These are phyloP conservation scores for Rhizopogon roseolus DNA, from an alignment of 768 basidiomycete species.

Conservation along the genomic window DNA sequence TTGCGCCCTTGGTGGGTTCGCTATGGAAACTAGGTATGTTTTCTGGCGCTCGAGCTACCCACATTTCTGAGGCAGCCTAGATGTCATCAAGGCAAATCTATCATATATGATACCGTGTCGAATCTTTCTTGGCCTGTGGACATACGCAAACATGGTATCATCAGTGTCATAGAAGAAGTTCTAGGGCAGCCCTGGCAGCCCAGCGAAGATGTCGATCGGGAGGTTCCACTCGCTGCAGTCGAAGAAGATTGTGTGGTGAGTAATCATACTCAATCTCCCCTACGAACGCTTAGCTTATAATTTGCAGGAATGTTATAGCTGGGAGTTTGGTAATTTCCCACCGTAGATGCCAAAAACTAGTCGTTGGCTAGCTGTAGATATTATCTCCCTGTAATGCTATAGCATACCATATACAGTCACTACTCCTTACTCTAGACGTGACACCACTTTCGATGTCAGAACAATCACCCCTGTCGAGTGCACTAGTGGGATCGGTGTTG, in stretches of 20 bases:
- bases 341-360: neutral
- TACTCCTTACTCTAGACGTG: no score
- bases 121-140: slow-evolving; percentile 83
- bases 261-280: neutral
- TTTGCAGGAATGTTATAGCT: slow-evolving; percentile 62
- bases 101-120: slow-evolving; percentile 89
- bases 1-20: slow-evolving; percentile 87
- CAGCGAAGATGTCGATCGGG: slow-evolving; percentile 52
- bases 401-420: no score
- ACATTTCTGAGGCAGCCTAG: slow-evolving; percentile 23
- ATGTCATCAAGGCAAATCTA: slow-evolving; percentile 83
- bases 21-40: slow-evolving; percentile 69
- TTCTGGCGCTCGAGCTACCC: neutral
- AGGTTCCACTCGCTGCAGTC: slow-evolving; percentile 49
- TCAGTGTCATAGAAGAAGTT: slow-evolving; percentile 70
- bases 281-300: neutral
- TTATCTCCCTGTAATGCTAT: no score
- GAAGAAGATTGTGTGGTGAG: slow-evolving; percentile 74
- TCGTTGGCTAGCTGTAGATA: neutral
- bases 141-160: slow-evolving; percentile 76
- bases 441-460: no score
- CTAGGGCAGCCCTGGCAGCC: slow-evolving; percentile 69
- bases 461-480: no score
- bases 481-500: no score
- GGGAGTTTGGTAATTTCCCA: slow-evolving; percentile 58